Conservation (phyloP, 2,329 filamentous ascomycete genomes). For the Albophoma yamanashiensis region DNA sequence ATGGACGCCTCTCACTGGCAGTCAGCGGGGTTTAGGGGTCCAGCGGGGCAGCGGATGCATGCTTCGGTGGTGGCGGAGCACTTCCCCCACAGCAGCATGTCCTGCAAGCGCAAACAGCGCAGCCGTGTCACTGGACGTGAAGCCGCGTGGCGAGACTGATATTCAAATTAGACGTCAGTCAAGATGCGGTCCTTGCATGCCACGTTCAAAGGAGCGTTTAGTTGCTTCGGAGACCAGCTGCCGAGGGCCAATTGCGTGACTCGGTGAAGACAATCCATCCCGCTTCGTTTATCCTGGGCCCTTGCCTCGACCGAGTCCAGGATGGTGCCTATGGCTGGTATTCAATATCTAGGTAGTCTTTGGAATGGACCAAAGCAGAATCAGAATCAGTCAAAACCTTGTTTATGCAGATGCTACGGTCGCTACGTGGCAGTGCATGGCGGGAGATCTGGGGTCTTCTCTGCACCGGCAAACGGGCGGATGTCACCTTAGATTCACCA, state of each 20-base stretch:
- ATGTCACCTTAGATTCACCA: background rate
- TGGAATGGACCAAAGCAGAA: no score
- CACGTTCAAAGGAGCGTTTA: background rate
- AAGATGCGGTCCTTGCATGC: background rate
- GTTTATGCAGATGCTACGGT: no score
- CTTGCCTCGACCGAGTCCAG: no score
- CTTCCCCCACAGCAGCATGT: background rate
- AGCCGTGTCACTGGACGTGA: background rate
- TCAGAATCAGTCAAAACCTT: no score
- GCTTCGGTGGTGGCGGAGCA: background rate
- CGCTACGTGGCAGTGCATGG: no score
- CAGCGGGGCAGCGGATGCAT: background rate
- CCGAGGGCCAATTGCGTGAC: background rate
- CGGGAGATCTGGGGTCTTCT: no score
- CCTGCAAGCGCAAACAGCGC: background rate
- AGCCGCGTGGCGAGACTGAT: background rate
- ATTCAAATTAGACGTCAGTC: background rate
- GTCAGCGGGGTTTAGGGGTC: background rate
- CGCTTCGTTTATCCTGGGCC: no score
- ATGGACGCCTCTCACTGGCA: background rate
- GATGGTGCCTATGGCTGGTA: no score
- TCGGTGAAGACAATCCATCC: no score
- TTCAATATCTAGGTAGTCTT: no score
- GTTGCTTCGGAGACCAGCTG: background rate
- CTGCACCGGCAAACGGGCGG: no score